These are phyloP conservation scores for Chaetothyriales sp. DNA, from an alignment of 2,329 filamentous ascomycete species.

Conservation along the genomic window DNA sequence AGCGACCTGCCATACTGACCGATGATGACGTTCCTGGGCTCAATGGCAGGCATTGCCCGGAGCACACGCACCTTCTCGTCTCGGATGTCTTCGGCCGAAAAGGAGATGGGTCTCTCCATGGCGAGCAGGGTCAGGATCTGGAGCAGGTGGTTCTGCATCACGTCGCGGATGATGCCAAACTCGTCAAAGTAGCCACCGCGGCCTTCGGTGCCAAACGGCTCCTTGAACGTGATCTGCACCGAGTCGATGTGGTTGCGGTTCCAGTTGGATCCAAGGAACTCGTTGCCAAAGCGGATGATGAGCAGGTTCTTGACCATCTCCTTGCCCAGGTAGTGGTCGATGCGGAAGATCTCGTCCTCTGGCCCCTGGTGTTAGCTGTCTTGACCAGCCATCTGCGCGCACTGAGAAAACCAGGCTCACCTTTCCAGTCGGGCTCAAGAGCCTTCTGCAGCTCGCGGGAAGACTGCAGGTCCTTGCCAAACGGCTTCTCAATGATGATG, in stretches of 20 bases:
- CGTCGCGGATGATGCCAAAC: slow-evolving; percentile 97
- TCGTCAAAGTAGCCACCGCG: slow-evolving; percentile 98
- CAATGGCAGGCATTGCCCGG: slow-evolving; percentile 80
- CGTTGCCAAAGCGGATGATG: slow-evolving; percentile 94
- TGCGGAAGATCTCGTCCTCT: slow-evolving; percentile 97
- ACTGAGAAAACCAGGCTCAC: neutral
- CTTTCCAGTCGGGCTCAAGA: slow-evolving; percentile 1
- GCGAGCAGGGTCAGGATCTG: slow-evolving; percentile 91
- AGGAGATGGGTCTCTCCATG: slow-evolving; percentile 97
- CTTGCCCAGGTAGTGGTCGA: slow-evolving; percentile 98
- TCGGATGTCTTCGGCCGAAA: slow-evolving; percentile 93
- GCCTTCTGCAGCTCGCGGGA: slow-evolving; percentile 90
- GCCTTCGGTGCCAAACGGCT: slow-evolving; percentile 95
- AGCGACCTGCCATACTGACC: slow-evolving; percentile 95
- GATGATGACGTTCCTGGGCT: slow-evolving; percentile 99
- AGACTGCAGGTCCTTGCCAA: slow-evolving; percentile 89
- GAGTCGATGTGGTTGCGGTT: slow-evolving; percentile 99
- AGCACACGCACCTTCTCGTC: slow-evolving; percentile 96
- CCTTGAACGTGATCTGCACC: slow-evolving; percentile 98
- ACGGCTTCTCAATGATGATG: slow-evolving; percentile 98
- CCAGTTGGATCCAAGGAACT: slow-evolving; percentile 97
- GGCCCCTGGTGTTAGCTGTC: slow-evolving; percentile 51
- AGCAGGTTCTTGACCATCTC: slow-evolving; percentile 99
- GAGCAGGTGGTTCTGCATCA: slow-evolving; percentile 98
- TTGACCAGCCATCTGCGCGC: neutral